Evolutionary conservation across 1,284 basidiomycete genomes (phyloP).

Genomic region (Fomitopsis schrenkii): DNA sequence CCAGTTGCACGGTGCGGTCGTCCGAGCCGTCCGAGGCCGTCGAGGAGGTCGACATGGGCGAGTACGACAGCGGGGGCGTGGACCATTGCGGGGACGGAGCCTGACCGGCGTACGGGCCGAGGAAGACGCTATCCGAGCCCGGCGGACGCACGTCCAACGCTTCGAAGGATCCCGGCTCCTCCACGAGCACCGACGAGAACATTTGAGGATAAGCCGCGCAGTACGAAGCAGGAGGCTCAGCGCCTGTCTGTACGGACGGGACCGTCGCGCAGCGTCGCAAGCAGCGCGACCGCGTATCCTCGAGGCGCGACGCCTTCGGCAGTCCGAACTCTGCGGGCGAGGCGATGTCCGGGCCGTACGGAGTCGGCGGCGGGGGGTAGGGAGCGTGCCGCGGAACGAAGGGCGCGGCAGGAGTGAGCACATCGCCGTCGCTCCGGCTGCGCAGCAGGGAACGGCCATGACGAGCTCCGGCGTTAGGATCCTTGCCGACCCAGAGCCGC

Average conservation of each 20-base stretch:
- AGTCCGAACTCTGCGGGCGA: background rate
- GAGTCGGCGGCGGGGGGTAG: background rate
- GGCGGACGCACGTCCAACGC: background rate
- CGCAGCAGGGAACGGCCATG: constrained; percentile 15
- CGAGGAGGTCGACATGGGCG: constrained; percentile 27
- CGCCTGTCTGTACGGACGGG: constrained; percentile 9
- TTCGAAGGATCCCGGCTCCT: background rate
- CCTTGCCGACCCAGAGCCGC: constrained; percentile 81
- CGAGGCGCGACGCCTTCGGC: background rate
- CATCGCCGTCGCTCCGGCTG: constrained; percentile 21
- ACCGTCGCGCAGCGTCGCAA: constrained; percentile 23
- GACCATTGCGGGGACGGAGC: constrained; percentile 23
- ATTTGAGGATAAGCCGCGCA: background rate
- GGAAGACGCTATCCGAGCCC: background rate
- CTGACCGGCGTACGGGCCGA: constrained; percentile 8
- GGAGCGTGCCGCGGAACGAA: background rate
- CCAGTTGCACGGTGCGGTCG: constrained; percentile 30
- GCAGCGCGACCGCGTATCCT: background rate
- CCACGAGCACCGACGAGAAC: background rate
- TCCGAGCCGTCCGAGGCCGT: constrained; percentile 27
- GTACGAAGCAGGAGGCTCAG: constrained; percentile 3
- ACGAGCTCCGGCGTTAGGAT: constrained; percentile 7
- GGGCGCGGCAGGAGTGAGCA: constrained; percentile 10
- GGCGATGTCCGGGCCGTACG: background rate
- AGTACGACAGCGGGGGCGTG: constrained; percentile 25